phyloP scores from a whole-genome alignment of 2,329 filamentous ascomycete species.

The Stagonosporopsis tanaceti region DNA sequence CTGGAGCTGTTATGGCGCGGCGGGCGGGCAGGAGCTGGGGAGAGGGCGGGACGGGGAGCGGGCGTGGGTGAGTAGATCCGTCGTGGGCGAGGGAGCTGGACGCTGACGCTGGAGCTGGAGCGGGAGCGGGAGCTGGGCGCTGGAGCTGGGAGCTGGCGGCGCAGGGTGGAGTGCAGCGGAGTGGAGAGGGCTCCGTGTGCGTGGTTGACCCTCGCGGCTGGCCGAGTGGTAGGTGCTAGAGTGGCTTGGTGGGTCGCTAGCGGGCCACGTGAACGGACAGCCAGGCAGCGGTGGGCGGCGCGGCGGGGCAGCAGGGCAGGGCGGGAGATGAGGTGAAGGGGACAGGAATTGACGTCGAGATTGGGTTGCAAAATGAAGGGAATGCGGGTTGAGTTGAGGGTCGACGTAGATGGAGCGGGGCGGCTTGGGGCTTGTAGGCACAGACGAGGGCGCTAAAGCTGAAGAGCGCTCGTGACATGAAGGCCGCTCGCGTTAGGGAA shows the following conservation, averaged over 20 bases:
- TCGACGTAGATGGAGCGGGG: slow-evolving; percentile 38
- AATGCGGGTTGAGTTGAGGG: slow-evolving; percentile 27
- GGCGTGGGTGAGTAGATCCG: slow-evolving; percentile 58
- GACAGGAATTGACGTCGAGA: slow-evolving; percentile 37
- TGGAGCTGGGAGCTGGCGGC: slow-evolving; percentile 16
- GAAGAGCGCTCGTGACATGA: slow-evolving; percentile 27
- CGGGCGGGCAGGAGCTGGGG: slow-evolving; percentile 53
- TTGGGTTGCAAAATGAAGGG: slow-evolving; percentile 32
- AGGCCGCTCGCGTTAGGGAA: slow-evolving; percentile 26
- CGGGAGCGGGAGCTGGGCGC: slow-evolving; percentile 51
- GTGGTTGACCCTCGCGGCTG: slow-evolving; percentile 21
- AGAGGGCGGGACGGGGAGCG: slow-evolving; percentile 42
- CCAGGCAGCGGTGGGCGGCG: slow-evolving; percentile 22
- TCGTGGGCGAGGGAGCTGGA: slow-evolving; percentile 55
- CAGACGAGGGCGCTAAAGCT: slow-evolving; percentile 25
- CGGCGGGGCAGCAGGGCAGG: slow-evolving; percentile 9
- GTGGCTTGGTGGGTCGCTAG: slow-evolving; percentile 26
- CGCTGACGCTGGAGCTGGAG: slow-evolving; percentile 16
- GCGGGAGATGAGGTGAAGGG: slow-evolving; percentile 17
- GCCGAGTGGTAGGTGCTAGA: slow-evolving; percentile 22
- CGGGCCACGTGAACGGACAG: slow-evolving; percentile 30
- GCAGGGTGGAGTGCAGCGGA: slow-evolving; percentile 24
- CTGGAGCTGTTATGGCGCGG: slow-evolving; percentile 50
- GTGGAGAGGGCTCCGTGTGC: slow-evolving; percentile 33
- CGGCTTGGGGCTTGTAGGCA: slow-evolving; percentile 29